Evolutionary conservation across 805 yeast genomes (phyloP), one percentile per base, ranked within the genome.

Genomic region (Pichia thaimueangensis): DNA sequence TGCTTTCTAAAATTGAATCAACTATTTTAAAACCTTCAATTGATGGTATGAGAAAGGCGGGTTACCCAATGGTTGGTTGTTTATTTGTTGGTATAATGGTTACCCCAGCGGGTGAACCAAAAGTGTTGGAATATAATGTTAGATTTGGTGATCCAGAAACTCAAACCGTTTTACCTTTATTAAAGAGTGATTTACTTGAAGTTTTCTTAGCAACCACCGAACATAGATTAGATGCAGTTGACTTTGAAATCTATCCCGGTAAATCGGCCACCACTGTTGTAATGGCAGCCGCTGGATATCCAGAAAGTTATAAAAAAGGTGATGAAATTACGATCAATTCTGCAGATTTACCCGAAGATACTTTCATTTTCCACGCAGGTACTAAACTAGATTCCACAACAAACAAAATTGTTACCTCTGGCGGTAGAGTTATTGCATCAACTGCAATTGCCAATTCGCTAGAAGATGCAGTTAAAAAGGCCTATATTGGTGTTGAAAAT

Each of bases 141-240:
- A 81, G 99, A 67, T 94, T 93, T 54, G 99, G 99, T 49, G 99
- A 93, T 63, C 99, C 99, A 52, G 99, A 93, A 68, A 93, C 97
- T 28, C 98, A 93, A 70, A 86, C 97, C 3, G 95, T 93, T 20
- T 70, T 93, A 58, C 96, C 97, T 17, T 72, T 93, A 57, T 69
- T 93, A 49, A 69, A 86, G 36, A 82, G 96, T n/a, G 99, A 93
- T 65, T 73, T 93, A 57, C 93, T 96, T 36, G 87, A 89, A 64
- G 79, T 93, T 36, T 78, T 94, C 76, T 65, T 91, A 42, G 98
- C 97, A 35, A 82, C 95, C 51, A 95, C 93, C 35, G 96, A 91
- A 62, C 95, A 84, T 64, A 76, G 97, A 63, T 75, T 93, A 51
- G 99, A 93, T 59, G 76, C 95, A 24, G 86, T 88, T 36, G 68